phyloP scores from a whole-genome alignment of 2,329 filamentous ascomycete genomes.

The Neonectria ditissima region DNA sequence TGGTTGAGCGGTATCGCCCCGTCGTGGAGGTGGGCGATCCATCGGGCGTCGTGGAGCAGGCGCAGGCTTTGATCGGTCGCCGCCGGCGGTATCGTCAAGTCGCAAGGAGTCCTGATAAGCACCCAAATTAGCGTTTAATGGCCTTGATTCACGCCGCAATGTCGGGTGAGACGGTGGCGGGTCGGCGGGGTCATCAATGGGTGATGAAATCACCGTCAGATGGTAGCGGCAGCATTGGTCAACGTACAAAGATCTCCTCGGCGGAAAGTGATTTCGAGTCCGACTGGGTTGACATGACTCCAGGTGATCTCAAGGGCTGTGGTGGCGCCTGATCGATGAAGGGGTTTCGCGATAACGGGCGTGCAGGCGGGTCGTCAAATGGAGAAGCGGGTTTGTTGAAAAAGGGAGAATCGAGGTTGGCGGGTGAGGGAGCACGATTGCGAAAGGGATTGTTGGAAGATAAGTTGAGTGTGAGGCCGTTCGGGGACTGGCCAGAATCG shows the following conservation, averaged over 20 bases:
- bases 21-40: slow-evolving; percentile 43
- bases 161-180: not conserved
- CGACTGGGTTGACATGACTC: slow-evolving; percentile 63
- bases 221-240: not conserved
- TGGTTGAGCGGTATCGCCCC: slow-evolving; percentile 61
- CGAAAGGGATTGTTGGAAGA: slow-evolving; percentile 87
- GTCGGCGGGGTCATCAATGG: not conserved
- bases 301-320: slow-evolving; percentile 56
- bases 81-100: slow-evolving; percentile 68
- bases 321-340: slow-evolving; percentile 72
- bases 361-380: slow-evolving; percentile 69
- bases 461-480: slow-evolving; percentile 72
- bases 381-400: slow-evolving; percentile 63
- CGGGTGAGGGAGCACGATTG: slow-evolving; percentile 76
- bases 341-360: slow-evolving; percentile 79
- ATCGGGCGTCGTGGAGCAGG: slow-evolving; percentile 54
- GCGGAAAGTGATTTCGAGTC: slow-evolving; percentile 64
- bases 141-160: slow-evolving; percentile 1
- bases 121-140: slow-evolving; percentile 20
- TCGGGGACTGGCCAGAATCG: slow-evolving; percentile 40
- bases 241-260: slow-evolving; percentile 82
- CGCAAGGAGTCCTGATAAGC: slow-evolving; percentile 72
- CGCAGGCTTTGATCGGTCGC: slow-evolving; percentile 53
- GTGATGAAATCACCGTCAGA: not conserved
- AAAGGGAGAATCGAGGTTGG: slow-evolving; percentile 50